Base-by-base conservation (phyloP, 176 grass and related monocot genomes). In the Triticum urartu region DNA sequence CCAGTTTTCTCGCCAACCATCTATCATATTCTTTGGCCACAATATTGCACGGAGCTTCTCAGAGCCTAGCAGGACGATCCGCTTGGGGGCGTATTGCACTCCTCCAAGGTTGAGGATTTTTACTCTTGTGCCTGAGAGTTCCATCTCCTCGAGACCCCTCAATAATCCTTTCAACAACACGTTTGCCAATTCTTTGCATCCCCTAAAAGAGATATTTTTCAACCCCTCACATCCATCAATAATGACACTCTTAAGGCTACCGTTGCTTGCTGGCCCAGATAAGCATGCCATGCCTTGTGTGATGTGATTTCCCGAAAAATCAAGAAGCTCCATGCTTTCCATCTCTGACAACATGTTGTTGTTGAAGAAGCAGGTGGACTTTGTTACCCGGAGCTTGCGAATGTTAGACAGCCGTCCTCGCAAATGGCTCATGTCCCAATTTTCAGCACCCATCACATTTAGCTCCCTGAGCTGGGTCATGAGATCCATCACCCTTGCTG, bases 321-420 rank as follows among this genome's bases (percentile, higher is more conserved):
- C 63, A 15, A 65, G 25, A 14, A 65, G 25, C 2, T 65, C 63
- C 6, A 65, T 6, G 2, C 12, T 32, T 30, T 65, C 25, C 63
- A 65, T 30, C 0, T 15, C 25, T 3, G 63, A 13, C 0, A 65
- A 6, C 1, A 28, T 0, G 0, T 26, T 0, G 1, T 5, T 0
- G 0, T 6, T 6, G 24, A 28, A 64, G 1, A 0, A 64, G 4
- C 24, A 28, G 0, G 22, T 28, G 24, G 24, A 64, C 4, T 64
- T 64, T 13, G 11, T 64, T 64, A 64, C 1, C 1, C 24, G 11
- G 62, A 64, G 0, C 24, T 64, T 64, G 10, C 62, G 11, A 6
- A 64, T 28, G 11, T 28, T 64, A 64, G 24, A 0, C 1, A 64
- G 10, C 1, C 24, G 11, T 28, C 62, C 62, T 0, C 0, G 10